These are phyloP conservation scores for Colletotrichum sp. DNA, from an alignment of 2,329 filamentous ascomycete species.

Conservation along the genomic window DNA sequence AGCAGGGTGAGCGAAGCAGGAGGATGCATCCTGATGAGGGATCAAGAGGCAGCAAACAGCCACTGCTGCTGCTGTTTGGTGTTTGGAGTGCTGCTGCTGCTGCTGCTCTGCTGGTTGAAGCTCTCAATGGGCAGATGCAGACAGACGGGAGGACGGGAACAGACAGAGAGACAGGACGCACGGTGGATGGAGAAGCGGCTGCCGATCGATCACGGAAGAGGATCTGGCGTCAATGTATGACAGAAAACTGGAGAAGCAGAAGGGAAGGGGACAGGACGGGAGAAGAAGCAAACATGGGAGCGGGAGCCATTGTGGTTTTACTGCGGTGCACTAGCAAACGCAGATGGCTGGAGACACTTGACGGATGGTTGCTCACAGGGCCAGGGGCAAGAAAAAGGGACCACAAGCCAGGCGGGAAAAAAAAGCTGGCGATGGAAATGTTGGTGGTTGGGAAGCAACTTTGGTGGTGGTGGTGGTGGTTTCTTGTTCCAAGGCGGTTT, in stretches of 20 bases:
- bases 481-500: background rate
- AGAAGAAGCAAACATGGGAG: conserved; percentile 1
- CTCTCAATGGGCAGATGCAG: background rate
- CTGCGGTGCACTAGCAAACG: conserved; percentile 14
- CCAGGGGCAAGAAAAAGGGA: background rate
- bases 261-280: background rate
- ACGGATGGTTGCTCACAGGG: background rate
- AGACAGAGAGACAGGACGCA: background rate
- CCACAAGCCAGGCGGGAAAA: background rate
- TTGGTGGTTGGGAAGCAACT: conserved; percentile 23
- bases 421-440: conserved; percentile 14
- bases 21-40: conserved; percentile 32
- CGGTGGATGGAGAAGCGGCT: background rate
- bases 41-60: background rate
- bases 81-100: background rate
- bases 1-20: conserved; percentile 27
- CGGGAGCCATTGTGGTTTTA: conserved; percentile 21
- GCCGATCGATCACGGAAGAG: background rate
- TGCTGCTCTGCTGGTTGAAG: background rate
- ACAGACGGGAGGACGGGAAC: background rate
- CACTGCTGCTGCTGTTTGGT: background rate
- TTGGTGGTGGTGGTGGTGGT: background rate
- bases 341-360: conserved; percentile 19
- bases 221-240: background rate
- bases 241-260: conserved; percentile 12